Base-by-base conservation (phyloP, 75 land plant genomes). In the Selaginella moellendorffii region DNA sequence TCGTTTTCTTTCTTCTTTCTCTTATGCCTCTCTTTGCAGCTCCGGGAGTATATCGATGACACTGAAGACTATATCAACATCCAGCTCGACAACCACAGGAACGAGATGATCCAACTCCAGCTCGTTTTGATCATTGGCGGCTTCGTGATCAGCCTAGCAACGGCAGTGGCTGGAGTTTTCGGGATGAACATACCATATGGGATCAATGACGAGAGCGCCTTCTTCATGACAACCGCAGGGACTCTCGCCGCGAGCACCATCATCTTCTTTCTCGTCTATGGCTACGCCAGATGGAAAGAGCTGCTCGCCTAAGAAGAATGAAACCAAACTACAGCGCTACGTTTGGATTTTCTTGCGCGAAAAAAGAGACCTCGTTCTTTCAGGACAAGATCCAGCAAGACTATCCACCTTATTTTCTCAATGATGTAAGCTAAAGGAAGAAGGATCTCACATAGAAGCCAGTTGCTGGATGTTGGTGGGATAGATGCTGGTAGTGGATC, bases 61-160 rank as follows among this genome's bases (percentile, higher is more conserved):
- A 95, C 99, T 1, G 97, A 95, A 68, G 99, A 95, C 63, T 95
- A 90, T 63, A 85, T 95, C 23, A 95, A 95, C 74, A 89, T 95
- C 58, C 99, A 84, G 61, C 88, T 90, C 20, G 92, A 90, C 78
- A 82, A 84, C 71, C 97, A 90, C 42, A 71, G 99, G 54, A 95
- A 95, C 31, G 86, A 95, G 66, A 85, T 95, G 28, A 82, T 95
- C 61, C 86, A 95, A 67, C 78, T 95, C 30, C 99, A 95, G 66
- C 74, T 95, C 63, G 82, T 61, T 24, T 54, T 95, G 54, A 78
- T 83, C 22, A 81, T 87, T 14, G 82, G 79, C n/a, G 79, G 83
- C 2, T 84, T 95, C 63, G 85, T 81, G 1, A 68, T 82, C 51
- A 74, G 79, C 24, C 18, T 84, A 1, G 77, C 77, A 24, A 91